These are phyloP conservation scores for Colletotrichum spinosum DNA, from an alignment of 2,329 filamentous ascomycete species.

Conservation along the genomic window DNA sequence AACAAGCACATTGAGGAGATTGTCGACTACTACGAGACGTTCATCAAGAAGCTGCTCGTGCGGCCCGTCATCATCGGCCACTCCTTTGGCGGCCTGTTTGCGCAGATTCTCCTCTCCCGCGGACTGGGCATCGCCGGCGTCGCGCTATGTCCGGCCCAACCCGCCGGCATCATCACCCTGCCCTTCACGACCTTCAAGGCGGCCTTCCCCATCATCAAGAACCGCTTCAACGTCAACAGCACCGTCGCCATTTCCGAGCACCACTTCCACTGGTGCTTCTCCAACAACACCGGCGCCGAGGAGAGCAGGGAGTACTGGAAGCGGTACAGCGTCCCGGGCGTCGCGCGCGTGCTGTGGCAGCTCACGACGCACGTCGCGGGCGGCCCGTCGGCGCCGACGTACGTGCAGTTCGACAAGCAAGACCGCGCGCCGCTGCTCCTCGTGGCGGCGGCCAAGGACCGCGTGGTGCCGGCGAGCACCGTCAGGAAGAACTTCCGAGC, in stretches of 20 bases:
- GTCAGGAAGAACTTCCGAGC: conserved; percentile 38
- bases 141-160: conserved; percentile 38
- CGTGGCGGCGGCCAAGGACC: conserved; percentile 38
- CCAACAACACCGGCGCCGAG: conserved; percentile 36
- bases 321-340: conserved; percentile 39
- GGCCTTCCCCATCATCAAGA: conserved; percentile 34
- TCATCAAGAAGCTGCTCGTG: conserved; percentile 37
- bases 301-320: conserved; percentile 38
- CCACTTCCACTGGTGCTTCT: conserved; percentile 41
- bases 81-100: conserved; percentile 41
- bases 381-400: conserved; percentile 24
- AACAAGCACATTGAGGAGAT: conserved; percentile 39
- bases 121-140: conserved; percentile 38
- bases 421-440: conserved; percentile 36
- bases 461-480: conserved; percentile 38
- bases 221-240: conserved; percentile 37
- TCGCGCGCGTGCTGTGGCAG: conserved; percentile 41
- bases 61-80: conserved; percentile 41
- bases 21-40: conserved; percentile 38
- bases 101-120: conserved; percentile 38
- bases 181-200: conserved; percentile 38
- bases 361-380: conserved; percentile 30
- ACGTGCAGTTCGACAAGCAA: conserved; percentile 33
- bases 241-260: conserved; percentile 37
- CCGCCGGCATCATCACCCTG: conserved; percentile 39